Evolutionary conservation across 2,329 filamentous ascomycete genomes (phyloP).

Genomic region (Penicillium capsulatum): DNA sequence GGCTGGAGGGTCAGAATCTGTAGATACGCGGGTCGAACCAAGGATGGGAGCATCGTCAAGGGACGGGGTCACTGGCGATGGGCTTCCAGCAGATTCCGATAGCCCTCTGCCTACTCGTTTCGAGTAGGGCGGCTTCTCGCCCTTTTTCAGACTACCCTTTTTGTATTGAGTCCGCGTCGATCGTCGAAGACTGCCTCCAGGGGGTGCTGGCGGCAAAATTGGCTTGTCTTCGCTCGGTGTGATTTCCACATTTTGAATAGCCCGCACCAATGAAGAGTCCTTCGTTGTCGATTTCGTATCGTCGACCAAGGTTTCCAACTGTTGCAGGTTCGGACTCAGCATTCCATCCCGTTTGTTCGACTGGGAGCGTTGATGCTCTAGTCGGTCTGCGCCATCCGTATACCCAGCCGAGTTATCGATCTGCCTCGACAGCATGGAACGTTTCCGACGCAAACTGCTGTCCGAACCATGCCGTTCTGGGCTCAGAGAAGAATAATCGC

Average conservation of each 20-base stretch:
- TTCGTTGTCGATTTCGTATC: constrained; percentile 68
- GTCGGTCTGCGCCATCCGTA: constrained; percentile 74
- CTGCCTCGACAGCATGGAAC: constrained; percentile 91
- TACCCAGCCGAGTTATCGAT: constrained; percentile 75
- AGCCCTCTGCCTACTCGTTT: constrained; percentile 62
- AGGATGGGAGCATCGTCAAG: constrained; percentile 34
- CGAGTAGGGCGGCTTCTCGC: constrained; percentile 69
- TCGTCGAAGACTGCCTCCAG: constrained; percentile 74
- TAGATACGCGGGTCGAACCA: constrained; percentile 35
- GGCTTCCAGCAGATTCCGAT: constrained; percentile 57
- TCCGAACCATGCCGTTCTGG: constrained; percentile 52
- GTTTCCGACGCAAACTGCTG: constrained; percentile 72
- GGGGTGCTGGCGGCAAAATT: constrained; percentile 71
- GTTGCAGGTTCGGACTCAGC: constrained; percentile 60
- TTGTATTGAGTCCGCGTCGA: constrained; percentile 91
- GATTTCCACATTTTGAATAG: constrained; percentile 43
- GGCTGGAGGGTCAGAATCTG: constrained; percentile 29
- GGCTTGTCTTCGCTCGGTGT: constrained; percentile 67
- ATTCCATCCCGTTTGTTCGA: constrained; percentile 46
- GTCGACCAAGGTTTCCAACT: constrained; percentile 76
- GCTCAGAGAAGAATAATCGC: constrained; percentile 58
- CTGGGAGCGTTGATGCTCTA: constrained; percentile 68
- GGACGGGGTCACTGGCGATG: constrained; percentile 34
- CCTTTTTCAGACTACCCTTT: constrained; percentile 77
- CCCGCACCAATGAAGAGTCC: constrained; percentile 48